Evolutionary conservation across 345 rosid genomes (phyloP), one percentile per base, ranked within the genome.

Genomic region (Anastatica hierochuntica): DNA sequence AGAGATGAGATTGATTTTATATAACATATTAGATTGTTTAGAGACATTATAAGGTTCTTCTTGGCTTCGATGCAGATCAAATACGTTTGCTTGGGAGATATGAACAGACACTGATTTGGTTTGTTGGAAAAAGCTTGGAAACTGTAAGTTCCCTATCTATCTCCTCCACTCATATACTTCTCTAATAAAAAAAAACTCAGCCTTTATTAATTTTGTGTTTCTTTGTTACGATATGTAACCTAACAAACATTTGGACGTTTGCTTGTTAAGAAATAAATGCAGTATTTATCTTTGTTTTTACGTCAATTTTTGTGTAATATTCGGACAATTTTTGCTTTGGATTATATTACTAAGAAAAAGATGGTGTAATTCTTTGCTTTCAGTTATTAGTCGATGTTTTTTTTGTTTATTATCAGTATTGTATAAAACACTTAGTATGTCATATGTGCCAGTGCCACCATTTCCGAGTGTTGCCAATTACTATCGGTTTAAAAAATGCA

Each of bases 61-160:
- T 31, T 31, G 36, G 17, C 34, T 49, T 60, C 26, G 47, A 37
- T 55, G 68, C 94, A 87, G 96, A 43, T 78, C 49, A 88, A 84
- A 60, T 83, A 88, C 54, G 64, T 92, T 30, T 88, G 96, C 83
- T 43, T 88, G 56, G 98, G 95, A 36, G 84, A 83, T 60, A 82
- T 90, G 96, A 85, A 73, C 69, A 71, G 80, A 61, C 71, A 70
- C 19, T 79, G 76, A 77, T 36, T 50, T 37, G 64, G 56, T 49
- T 26, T 41, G 57, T 29, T 5, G 36, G 18, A 6, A 14, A 38
- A 38, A 62, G 71, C 14, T 44, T 34, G n/a, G 21, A 36, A 62
- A 44, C 27, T 16, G 37, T 29, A 46, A 54, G 61, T 29, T 29
- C 36, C 26, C 2, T 7, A 5, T 31, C 24, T 21, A n/a, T n/a